Evolutionary conservation across 352 stramenopile genomes (phyloP), one percentile per base, ranked within the genome.

Genomic region (Pythium brassicae): DNA sequence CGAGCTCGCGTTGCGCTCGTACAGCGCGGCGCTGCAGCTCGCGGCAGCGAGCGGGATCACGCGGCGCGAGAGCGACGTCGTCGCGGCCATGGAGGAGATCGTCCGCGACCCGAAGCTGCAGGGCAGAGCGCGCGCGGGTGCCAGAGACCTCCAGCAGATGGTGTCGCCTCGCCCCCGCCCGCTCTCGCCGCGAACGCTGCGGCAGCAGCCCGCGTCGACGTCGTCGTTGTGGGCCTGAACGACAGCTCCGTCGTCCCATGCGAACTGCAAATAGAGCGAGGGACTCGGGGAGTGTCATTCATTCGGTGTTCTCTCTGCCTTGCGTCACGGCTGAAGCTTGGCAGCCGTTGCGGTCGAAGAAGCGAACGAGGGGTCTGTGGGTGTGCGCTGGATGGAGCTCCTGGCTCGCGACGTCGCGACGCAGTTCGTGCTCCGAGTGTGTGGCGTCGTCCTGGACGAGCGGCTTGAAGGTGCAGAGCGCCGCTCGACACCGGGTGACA

Each of bases 11-110:
- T 45, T 51, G 23, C 46, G 57, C 0, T 46, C 65, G n/a, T 74
- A 70, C 26, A 44, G 68, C 19, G 49, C 51, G 17, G 69, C 68
- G 0, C 50, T 78, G 15, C 46, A 42, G 3, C 15, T 73, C 23
- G 74, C 76, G 1, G 55, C 52, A 1, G 27, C 34, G 11, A 44
- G 50, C 14, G 53, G 49, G 7, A 55, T 60, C 55, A 32, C 50
- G 32, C 53, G 23, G 19, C 62, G 39, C 19, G 68, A 53, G 29
- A 65, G 42, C 46, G 61, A 72, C 11, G 50, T 81, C 26, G 54
- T 76, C 2, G 29, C 59, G 35, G 53, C 27, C 3, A 63, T 77
- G 12, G 59, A 61, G 44, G 22, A 20, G 14, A 74, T 80, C 42
- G 47, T 76, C 47, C 26, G 15, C 27, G 55, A 65, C 49, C 50